phyloP scores from a whole-genome alignment of 495 filamentous ascomycete genomes.

The Hypomontagnella monticulosa region DNA sequence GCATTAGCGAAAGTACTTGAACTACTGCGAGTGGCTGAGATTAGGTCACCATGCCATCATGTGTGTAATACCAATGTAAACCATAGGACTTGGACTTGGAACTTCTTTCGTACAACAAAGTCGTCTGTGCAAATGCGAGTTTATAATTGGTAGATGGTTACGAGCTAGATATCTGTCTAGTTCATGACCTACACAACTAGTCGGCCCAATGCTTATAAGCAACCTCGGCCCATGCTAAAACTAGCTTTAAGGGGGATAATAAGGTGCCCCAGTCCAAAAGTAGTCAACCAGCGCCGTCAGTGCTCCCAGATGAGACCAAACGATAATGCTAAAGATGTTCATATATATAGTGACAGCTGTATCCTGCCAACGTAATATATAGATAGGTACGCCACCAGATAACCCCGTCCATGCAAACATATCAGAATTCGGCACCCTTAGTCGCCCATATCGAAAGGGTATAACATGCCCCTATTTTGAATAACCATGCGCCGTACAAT shows the following conservation, averaged over 20 bases:
- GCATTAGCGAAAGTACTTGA: too few relatives aligned
- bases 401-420: conserved; percentile 6
- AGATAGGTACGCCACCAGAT: not conserved
- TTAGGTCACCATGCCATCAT: too few relatives aligned
- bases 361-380: conserved; percentile 5
- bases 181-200: not conserved
- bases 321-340: conserved; percentile 5
- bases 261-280: not conserved
- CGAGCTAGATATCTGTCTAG: too few relatives aligned
- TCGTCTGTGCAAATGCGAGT: too few relatives aligned
- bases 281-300: conserved; percentile 13
- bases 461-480: conserved; percentile 18
- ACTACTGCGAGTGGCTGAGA: too few relatives aligned
- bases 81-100: too few relatives aligned
- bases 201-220: not conserved
- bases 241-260: not conserved
- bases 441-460: not conserved
- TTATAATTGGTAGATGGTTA: too few relatives aligned
- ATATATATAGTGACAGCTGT: conserved; percentile 21
- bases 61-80: too few relatives aligned
- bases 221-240: not conserved
- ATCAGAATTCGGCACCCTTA: conserved; percentile 1
- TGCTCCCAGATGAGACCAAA: conserved; percentile 13
- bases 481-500: conserved; percentile 39
- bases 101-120: too few relatives aligned